These are phyloP conservation scores for Tilletia caries DNA, from an alignment of 1,284 basidiomycete genomes.

Conservation along the genomic window DNA sequence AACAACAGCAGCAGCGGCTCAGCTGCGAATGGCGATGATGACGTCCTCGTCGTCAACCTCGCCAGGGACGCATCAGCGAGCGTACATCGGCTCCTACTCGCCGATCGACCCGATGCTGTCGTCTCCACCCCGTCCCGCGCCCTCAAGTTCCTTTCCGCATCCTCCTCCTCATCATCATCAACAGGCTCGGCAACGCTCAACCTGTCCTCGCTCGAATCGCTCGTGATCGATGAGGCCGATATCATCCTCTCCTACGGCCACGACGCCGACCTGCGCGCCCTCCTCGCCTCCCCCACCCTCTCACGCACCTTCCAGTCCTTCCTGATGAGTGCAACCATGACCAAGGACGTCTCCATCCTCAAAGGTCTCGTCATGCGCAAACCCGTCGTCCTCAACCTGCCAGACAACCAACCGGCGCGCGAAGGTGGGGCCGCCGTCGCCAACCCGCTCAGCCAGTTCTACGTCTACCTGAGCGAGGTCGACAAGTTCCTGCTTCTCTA, in stretches of 20 bases:
- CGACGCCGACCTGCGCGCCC: constrained; percentile 60
- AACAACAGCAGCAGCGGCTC: background rate
- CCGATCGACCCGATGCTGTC: constrained; percentile 86
- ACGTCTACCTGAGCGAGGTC: constrained; percentile 65
- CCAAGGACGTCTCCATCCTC: constrained; percentile 85
- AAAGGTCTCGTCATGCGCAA: constrained; percentile 82
- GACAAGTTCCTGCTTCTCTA: constrained; percentile 95
- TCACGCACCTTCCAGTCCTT: constrained; percentile 90
- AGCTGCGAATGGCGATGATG: constrained; percentile 66
- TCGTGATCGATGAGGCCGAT: constrained; percentile 97
- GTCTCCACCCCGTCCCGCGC: constrained; percentile 86
- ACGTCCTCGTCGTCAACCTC: constrained; percentile 73
- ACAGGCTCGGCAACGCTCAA: constrained; percentile 56
- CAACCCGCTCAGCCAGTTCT: constrained; percentile 41
- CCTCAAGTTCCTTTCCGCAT: constrained; percentile 70
- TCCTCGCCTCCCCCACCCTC: constrained; percentile 54
- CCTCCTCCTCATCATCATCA: constrained; percentile 18
- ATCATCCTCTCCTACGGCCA: constrained; percentile 96
- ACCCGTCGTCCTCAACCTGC: constrained; percentile 64
- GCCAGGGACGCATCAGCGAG: constrained; percentile 63
- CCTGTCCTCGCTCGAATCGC: constrained; percentile 66
- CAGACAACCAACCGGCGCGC: constrained; percentile 11
- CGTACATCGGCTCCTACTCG: constrained; percentile 77
- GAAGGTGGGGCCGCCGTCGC: constrained; percentile 28
- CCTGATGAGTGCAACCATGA: constrained; percentile 97